Conservation (phyloP, 176 grass and related monocot species). For the Zoysia japonica region DNA sequence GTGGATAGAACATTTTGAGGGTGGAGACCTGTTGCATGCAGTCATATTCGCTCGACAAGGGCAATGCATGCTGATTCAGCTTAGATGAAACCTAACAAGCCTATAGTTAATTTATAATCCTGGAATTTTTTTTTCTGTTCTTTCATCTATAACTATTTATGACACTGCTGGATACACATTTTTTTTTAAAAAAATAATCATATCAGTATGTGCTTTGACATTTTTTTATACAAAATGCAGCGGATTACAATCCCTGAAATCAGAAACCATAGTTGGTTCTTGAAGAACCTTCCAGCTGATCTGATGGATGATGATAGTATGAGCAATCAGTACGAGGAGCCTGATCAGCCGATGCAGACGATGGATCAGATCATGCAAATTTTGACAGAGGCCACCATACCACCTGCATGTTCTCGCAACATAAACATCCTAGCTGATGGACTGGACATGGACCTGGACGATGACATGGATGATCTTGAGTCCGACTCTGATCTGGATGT, state of each 20-base stretch:
- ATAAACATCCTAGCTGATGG: constrained; percentile 60
- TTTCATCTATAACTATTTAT: neutral
- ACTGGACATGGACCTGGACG: constrained; percentile 60
- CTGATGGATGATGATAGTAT: constrained; percentile 58
- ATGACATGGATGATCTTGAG: constrained; percentile 77
- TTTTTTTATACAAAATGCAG: constrained; percentile 38
- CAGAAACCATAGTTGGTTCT: constrained; percentile 63
- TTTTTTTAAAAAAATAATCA: neutral
- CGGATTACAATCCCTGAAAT: constrained; percentile 73
- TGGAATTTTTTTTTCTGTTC: neutral
- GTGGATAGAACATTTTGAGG: no score
- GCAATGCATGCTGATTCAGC: no score
- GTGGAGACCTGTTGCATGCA: no score
- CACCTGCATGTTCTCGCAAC: constrained; percentile 56
- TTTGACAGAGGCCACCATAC: constrained; percentile 69
- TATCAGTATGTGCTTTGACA: constrained; percentile 15
- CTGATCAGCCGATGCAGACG: constrained; percentile 77
- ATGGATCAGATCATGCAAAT: constrained; percentile 88
- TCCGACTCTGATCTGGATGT: constrained; percentile 67
- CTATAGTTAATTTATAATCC: no score
- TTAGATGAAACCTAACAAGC: no score
- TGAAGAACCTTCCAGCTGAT: constrained; percentile 75
- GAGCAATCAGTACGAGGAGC: constrained; percentile 75
- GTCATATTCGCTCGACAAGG: neutral
- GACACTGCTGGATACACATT: neutral